Percentiles rank a stretch among this genome's conserved stretches.
These are phyloP conservation scores for Spizellomyces punctatus DNA, from an alignment of 192 early-diverging fungal genomes.

Conservation along the genomic window DNA sequence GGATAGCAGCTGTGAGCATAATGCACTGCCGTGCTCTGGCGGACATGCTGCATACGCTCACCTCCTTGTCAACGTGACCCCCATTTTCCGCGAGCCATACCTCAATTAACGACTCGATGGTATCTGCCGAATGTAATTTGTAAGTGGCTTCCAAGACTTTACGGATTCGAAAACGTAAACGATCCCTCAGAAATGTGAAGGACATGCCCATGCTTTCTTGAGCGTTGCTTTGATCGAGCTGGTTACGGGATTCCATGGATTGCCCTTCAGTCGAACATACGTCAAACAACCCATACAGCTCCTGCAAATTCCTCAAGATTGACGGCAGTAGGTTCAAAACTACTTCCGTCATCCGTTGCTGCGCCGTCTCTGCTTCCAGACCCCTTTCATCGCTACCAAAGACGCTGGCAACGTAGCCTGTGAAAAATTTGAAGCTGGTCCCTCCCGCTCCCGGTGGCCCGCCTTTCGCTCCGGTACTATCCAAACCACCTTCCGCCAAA, in stretches of 20 bases:
- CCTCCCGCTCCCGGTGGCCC: background rate
- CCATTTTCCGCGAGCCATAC: slow-evolving; percentile 58
- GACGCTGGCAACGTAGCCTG: slow-evolving; percentile 31
- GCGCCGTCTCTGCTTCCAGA: slow-evolving; percentile 3
- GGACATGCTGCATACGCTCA: no score
- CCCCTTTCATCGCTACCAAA: slow-evolving; percentile 11
- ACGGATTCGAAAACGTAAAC: slow-evolving; percentile 49
- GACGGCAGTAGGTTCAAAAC: slow-evolving; percentile 37
- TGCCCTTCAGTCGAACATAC: background rate
- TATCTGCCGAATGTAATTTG: slow-evolving; percentile 53
- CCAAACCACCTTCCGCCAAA: slow-evolving; percentile 36
- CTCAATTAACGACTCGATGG: slow-evolving; percentile 66
- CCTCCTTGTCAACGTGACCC: background rate
- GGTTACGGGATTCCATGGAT: background rate
- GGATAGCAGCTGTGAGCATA: no score
- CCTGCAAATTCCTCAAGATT: slow-evolving; percentile 29
- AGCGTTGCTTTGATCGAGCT: background rate
- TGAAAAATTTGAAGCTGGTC: slow-evolving; percentile 18
- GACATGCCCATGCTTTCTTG: slow-evolving; percentile 21
- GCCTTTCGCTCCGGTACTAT: background rate
- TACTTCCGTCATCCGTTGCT: slow-evolving; percentile 27
- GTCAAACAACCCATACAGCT: slow-evolving; percentile 31
- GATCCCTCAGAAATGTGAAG: slow-evolving; percentile 46
- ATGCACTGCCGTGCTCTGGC: no score
- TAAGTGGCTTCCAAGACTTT: slow-evolving; percentile 58